Percentiles rank a stretch among this genome's conserved stretches.
Evolutionary conservation across 192 early-diverging fungal species (phyloP).

Genomic region (Coemansia sp.): DNA sequence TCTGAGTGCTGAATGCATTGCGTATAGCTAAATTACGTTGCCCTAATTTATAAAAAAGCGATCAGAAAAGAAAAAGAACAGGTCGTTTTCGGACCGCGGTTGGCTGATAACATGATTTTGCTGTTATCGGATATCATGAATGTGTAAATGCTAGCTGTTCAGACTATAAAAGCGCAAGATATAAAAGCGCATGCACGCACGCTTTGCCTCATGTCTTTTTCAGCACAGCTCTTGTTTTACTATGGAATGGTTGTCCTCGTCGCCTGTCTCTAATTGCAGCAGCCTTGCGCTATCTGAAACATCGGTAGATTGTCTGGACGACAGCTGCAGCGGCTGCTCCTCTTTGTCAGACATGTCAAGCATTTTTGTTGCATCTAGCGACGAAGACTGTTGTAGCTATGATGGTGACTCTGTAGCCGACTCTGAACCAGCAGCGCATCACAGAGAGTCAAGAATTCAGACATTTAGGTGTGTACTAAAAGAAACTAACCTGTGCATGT

Average conservation of each 20-base stretch:
- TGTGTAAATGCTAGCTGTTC: not conserved
- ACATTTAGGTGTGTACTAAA: constrained; percentile 1
- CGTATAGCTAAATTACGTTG: not conserved
- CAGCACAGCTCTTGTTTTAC: not conserved
- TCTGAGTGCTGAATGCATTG: constrained; percentile 45
- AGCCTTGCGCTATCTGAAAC: not conserved
- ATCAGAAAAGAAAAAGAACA: not conserved
- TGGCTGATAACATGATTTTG: not conserved
- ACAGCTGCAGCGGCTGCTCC: not conserved
- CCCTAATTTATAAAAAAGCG: not conserved
- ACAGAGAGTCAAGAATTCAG: not conserved
- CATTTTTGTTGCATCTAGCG: constrained; percentile 1
- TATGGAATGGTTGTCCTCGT: not conserved
- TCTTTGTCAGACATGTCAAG: not conserved
- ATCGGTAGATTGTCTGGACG: not conserved
- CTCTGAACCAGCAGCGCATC: not conserved
- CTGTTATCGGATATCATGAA: not conserved
- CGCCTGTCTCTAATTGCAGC: not conserved
- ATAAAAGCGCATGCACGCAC: not conserved
- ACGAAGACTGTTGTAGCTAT: not conserved
- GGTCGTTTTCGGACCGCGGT: not conserved
- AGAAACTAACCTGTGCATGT: not conserved
- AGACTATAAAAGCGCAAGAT: too few species aligned
- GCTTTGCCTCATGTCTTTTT: not conserved
- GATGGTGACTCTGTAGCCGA: too few species aligned